Percentiles rank a stretch among this genome's conserved stretches.
Evolutionary conservation across 805 yeast species (phyloP).

Genomic region (Nakazawaea molendinolei): DNA sequence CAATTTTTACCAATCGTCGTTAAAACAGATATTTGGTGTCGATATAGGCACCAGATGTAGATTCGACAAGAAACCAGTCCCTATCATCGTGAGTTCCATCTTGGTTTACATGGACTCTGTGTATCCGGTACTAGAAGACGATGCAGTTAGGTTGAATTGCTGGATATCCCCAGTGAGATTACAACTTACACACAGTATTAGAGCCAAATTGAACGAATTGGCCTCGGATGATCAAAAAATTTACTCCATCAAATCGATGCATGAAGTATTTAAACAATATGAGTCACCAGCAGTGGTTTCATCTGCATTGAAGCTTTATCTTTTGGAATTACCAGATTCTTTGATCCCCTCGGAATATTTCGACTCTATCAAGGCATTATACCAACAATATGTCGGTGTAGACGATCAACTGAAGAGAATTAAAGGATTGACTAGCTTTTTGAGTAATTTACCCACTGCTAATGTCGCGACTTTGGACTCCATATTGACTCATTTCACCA

Average conservation of each 20-base stretch:
- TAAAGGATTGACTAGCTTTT: slow-evolving; percentile 57
- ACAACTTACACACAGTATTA: slow-evolving; percentile 50
- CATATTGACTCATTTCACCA: slow-evolving; percentile 64
- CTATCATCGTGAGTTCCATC: slow-evolving; percentile 55
- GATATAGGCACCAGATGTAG: slow-evolving; percentile 67
- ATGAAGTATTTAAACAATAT: slow-evolving; percentile 26
- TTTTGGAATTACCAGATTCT: slow-evolving; percentile 77
- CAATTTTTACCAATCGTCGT: slow-evolving; percentile 66
- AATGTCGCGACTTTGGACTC: slow-evolving; percentile 79
- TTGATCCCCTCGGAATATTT: slow-evolving; percentile 57
- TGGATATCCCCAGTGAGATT: slow-evolving; percentile 69
- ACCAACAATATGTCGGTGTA: slow-evolving; percentile 38
- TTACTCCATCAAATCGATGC: slow-evolving; percentile 28
- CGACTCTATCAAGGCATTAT: slow-evolving; percentile 64
- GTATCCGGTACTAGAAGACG: slow-evolving; percentile 66
- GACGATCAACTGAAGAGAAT: slow-evolving; percentile 32
- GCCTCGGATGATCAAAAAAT: slow-evolving; percentile 19
- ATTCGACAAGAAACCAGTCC: slow-evolving; percentile 67
- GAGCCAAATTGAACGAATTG: slow-evolving; percentile 43
- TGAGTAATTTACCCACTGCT: slow-evolving; percentile 60
- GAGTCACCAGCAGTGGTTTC: slow-evolving; percentile 52
- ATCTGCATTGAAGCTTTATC: slow-evolving; percentile 62
- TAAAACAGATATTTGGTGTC: slow-evolving; percentile 73
- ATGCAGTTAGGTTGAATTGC: slow-evolving; percentile 55
- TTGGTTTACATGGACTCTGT: slow-evolving; percentile 60